A percentile compares a stretch with the other conserved stretches of the same genome.
These are phyloP conservation scores for Microbotryum silenes-acaulis DNA, from an alignment of 1,284 basidiomycete species.

Conservation along the genomic window DNA sequence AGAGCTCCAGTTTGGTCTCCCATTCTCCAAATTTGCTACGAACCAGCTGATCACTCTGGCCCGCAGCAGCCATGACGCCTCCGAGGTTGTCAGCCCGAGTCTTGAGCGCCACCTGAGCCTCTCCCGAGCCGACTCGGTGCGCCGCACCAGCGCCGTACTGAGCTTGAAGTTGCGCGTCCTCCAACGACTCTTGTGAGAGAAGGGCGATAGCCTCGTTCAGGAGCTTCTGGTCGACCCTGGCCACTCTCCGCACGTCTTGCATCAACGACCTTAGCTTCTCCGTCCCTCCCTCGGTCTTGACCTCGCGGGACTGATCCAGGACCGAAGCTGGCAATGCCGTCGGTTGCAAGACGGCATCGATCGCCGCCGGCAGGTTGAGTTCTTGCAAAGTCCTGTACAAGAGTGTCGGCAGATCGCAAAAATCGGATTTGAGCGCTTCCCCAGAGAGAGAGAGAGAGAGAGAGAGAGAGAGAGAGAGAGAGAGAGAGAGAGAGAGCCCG, in stretches of 20 bases:
- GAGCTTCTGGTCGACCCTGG: slow-evolving; percentile 55
- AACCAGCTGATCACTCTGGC: slow-evolving; percentile 65
- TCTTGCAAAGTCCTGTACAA: slow-evolving; percentile 55
- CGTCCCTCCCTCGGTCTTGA: slow-evolving; percentile 68
- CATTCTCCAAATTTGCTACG: slow-evolving; percentile 77
- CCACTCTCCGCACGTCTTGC: slow-evolving; percentile 62
- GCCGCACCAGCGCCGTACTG: slow-evolving; percentile 48
- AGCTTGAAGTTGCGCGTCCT: slow-evolving; percentile 59
- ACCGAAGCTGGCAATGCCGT: slow-evolving; percentile 82
- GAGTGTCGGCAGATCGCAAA: slow-evolving; percentile 2
- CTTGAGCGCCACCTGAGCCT: slow-evolving; percentile 67
- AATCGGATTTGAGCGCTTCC: not conserved
- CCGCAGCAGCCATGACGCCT: slow-evolving; percentile 62
- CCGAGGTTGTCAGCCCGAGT: slow-evolving; percentile 64
- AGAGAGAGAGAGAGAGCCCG: not conserved
- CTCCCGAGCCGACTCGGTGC: slow-evolving; percentile 58
- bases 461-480: no score
- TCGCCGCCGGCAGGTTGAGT: slow-evolving; percentile 71
- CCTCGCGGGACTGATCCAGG: slow-evolving; percentile 75
- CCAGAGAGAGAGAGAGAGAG: not conserved
- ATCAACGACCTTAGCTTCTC: slow-evolving; percentile 63
- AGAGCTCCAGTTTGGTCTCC: slow-evolving; percentile 61
- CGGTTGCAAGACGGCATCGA: slow-evolving; percentile 81
- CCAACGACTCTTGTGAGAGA: slow-evolving; percentile 77
- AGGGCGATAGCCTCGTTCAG: slow-evolving; percentile 82